phyloP scores from a whole-genome alignment of 148 eudicot species.

The Arctostaphylos glauca region DNA sequence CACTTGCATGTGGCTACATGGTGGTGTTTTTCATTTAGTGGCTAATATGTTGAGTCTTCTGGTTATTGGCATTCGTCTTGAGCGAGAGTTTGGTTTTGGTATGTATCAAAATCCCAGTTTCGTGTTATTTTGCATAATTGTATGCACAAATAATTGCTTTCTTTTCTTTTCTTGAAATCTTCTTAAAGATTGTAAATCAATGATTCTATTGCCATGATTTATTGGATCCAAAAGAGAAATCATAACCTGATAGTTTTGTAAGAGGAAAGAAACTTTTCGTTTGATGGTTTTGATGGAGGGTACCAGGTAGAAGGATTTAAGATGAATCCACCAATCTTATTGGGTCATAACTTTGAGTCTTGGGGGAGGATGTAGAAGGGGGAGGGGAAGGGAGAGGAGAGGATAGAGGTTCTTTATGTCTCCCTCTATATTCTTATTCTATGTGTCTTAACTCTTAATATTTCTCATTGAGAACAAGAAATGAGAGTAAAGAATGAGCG shows the following conservation, averaged over 20 bases:
- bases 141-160: background rate
- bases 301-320: background rate
- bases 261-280: too few species aligned
- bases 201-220: background rate
- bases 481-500: background rate
- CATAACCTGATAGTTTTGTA: background rate
- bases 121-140: background rate
- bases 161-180: background rate
- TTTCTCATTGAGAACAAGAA: background rate
- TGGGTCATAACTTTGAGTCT: background rate
- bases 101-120: constrained; percentile 22
- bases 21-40: constrained; percentile 81
- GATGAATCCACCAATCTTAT: background rate
- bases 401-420: background rate
- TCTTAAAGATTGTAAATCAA: background rate
- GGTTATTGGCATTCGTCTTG: constrained; percentile 76
- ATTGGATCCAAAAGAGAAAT: background rate
- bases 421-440: background rate
- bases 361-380: too few species aligned
- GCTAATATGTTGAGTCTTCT: constrained; percentile 85
- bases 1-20: constrained; percentile 91
- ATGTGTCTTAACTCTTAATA: too few species aligned
- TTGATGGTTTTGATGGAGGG: too few species aligned
- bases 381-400: background rate
- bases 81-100: constrained; percentile 89